These are phyloP conservation scores for Dryadomyces quercivorus DNA, from an alignment of 2,329 filamentous ascomycete species.

Conservation along the genomic window DNA sequence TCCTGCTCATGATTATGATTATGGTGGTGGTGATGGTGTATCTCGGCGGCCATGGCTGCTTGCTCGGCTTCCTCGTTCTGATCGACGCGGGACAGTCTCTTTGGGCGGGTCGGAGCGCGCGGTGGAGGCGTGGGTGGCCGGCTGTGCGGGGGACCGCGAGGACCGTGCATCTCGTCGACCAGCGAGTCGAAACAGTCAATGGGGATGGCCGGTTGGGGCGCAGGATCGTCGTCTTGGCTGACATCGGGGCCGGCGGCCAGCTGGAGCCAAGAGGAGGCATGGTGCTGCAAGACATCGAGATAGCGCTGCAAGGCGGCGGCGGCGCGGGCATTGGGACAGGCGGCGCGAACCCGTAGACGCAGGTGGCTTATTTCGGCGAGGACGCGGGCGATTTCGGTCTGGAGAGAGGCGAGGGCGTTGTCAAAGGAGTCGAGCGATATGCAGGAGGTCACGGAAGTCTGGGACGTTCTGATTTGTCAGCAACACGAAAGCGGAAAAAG, in stretches of 20 bases:
- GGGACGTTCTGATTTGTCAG: neutral
- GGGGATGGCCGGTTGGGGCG: neutral
- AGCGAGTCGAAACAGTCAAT: conserved; percentile 4
- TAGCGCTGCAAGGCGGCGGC: conserved; percentile 57
- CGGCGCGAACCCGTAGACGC: conserved; percentile 19
- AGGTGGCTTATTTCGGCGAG: conserved; percentile 23
- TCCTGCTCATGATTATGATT: neutral
- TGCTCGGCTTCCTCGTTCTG: neutral
- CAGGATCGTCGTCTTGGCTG: neutral
- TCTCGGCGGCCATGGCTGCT: neutral
- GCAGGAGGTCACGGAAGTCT: neutral
- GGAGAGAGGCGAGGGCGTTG: no score
- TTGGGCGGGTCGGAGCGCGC: conserved; percentile 9
- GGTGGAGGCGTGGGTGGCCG: conserved; percentile 18
- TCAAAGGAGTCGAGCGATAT: neutral
- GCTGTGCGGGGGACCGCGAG: conserved; percentile 11
- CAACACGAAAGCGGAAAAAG: neutral
- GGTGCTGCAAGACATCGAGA: conserved; percentile 57
- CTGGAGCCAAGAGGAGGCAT: conserved; percentile 23
- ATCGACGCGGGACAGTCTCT: neutral
- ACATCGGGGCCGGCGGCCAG: neutral
- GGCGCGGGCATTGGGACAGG: conserved; percentile 51
- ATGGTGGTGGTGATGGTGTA: neutral
- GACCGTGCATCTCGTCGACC: conserved; percentile 15
- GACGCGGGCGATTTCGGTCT: conserved; percentile 19